Conservation (phyloP, 2,329 filamentous ascomycete species). For the Ophiosphaerella narmari region DNA sequence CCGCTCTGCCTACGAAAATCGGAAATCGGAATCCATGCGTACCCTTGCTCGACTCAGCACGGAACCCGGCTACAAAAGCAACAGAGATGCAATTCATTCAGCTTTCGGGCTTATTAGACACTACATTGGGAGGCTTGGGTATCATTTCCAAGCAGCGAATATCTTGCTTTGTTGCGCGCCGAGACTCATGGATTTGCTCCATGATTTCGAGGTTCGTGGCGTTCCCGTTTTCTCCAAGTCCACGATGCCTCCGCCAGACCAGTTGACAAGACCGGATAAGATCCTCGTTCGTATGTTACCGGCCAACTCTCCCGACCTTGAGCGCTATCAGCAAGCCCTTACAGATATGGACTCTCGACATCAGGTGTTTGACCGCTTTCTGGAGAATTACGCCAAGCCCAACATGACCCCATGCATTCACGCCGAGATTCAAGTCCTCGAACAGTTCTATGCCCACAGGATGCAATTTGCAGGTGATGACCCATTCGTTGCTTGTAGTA, state of each 20-base stretch:
- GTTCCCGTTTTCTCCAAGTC: no score
- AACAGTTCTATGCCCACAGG: slow-evolving; percentile 48
- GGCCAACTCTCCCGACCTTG: slow-evolving; percentile 20
- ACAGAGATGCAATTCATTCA: slow-evolving; percentile 6
- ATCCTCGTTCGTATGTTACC: slow-evolving; percentile 35
- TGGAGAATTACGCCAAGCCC: slow-evolving; percentile 27
- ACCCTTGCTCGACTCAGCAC: slow-evolving; percentile 8
- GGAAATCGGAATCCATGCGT: slow-evolving; percentile 12
- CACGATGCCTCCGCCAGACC: not conserved
- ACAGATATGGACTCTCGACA: slow-evolving; percentile 36
- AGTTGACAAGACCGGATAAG: slow-evolving; percentile 15
- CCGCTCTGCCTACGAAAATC: slow-evolving; percentile 10
- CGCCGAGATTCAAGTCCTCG: slow-evolving; percentile 55
- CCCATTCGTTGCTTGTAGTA: slow-evolving; percentile 57
- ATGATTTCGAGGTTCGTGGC: slow-evolving; percentile 28
- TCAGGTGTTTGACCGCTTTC: slow-evolving; percentile 26
- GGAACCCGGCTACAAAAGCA: slow-evolving; percentile 12
- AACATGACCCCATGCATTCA: slow-evolving; percentile 45
- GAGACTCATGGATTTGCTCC: slow-evolving; percentile 40
- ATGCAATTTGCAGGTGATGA: slow-evolving; percentile 48
- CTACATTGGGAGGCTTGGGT: slow-evolving; percentile 53
- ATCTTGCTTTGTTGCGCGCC: slow-evolving; percentile 45
- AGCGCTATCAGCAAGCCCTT: slow-evolving; percentile 12
- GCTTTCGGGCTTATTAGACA: slow-evolving; percentile 46
- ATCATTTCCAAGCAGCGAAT: slow-evolving; percentile 48